phyloP scores from a whole-genome alignment of 176 grass and related monocot genomes.

The Musa acuminata region DNA sequence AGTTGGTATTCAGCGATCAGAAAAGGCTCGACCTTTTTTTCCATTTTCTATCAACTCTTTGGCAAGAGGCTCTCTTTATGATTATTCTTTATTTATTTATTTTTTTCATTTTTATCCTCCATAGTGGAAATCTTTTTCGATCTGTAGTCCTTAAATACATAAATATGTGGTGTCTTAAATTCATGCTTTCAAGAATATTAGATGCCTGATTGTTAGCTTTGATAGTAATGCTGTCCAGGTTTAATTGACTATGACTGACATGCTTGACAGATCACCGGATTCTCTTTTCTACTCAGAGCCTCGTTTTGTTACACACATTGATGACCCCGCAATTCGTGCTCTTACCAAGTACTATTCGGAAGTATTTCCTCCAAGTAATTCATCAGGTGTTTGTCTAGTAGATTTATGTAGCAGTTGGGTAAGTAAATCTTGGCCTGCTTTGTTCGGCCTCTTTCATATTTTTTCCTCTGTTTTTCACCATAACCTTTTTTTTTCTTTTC shows the following conservation, averaged over 20 bases:
- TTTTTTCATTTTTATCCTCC: too few relatives aligned
- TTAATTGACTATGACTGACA: background rate
- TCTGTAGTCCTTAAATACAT: background rate
- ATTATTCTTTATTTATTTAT: too few relatives aligned
- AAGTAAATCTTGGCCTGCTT: conserved; percentile 14
- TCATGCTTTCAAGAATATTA: background rate
- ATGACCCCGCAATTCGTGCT: conserved; percentile 68
- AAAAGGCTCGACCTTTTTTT: too few relatives aligned
- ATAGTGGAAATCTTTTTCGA: background rate
- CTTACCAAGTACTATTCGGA: conserved; percentile 77
- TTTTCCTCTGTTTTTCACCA: background rate
- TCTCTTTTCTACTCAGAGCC: conserved; percentile 67
- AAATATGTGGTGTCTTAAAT: too few relatives aligned
- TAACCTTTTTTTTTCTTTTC: conserved; percentile 4
- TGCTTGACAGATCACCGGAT: conserved; percentile 56
- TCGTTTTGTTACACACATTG: conserved; percentile 93
- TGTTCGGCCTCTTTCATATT: conserved; percentile 4
- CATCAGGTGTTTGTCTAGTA: conserved; percentile 49
- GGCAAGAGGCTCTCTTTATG: too few relatives aligned
- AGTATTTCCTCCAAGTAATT: conserved; percentile 74
- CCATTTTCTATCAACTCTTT: too few relatives aligned
- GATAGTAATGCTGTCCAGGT: background rate
- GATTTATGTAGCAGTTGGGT: conserved; percentile 99
- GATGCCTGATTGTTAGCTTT: background rate
- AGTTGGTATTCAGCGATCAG: too few relatives aligned